Conservation (phyloP, 2,329 filamentous ascomycete genomes). For the Pseudodiploospora longispora region DNA sequence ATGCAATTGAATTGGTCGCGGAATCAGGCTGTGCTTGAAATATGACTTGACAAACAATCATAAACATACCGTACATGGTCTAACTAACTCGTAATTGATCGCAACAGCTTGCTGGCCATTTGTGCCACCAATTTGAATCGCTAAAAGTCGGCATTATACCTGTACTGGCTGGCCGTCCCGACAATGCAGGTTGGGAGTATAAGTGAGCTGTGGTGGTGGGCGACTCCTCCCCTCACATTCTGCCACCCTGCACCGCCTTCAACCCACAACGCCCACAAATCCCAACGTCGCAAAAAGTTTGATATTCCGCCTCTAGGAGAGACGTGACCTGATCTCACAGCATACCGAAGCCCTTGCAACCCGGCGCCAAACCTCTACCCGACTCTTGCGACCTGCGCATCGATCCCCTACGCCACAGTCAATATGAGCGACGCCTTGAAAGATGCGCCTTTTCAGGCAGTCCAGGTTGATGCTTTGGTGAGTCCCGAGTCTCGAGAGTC, state of each 20-base stretch:
- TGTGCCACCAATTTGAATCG: too few relatives aligned
- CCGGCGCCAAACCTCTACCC: conserved; percentile 14
- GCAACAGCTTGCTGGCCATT: too few relatives aligned
- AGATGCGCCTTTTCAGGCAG: conserved; percentile 70
- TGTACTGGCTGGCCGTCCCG: background rate
- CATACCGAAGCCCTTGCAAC: conserved; percentile 15
- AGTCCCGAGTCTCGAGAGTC: conserved; percentile 23
- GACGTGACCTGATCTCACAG: background rate
- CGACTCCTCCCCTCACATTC: conserved; percentile 15
- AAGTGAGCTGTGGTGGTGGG: conserved; percentile 1
- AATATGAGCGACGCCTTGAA: conserved; percentile 54
- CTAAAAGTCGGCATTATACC: too few relatives aligned
- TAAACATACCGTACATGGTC: too few relatives aligned
- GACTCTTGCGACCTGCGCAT: conserved; percentile 11
- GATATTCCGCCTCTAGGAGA: conserved; percentile 31
- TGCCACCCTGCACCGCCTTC: conserved; percentile 30
- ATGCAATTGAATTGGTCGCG: too few relatives aligned
- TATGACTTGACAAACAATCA: too few relatives aligned
- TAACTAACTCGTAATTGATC: too few relatives aligned
- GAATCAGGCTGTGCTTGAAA: too few relatives aligned
- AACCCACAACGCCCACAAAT: conserved; percentile 40
- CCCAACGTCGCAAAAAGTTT: conserved; percentile 30
- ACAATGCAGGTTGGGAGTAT: conserved; percentile 2
- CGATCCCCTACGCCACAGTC: conserved; percentile 11
- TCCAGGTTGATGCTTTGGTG: conserved; percentile 93